These are phyloP conservation scores for Naematelia aurantialba DNA, from an alignment of 768 basidiomycete genomes.

Conservation along the genomic window DNA sequence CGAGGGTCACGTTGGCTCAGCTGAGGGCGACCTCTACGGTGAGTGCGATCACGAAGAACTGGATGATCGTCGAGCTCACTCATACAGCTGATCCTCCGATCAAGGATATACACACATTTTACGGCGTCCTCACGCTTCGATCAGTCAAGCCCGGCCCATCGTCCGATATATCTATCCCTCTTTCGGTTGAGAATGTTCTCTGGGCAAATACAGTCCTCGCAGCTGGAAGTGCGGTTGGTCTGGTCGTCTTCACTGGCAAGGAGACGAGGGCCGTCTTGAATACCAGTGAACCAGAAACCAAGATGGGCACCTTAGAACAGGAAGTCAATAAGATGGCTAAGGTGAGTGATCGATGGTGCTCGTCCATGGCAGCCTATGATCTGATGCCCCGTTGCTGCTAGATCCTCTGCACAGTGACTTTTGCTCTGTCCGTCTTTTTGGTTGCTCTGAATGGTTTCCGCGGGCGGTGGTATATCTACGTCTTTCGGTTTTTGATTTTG, in stretches of 20 bases:
- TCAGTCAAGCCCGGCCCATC: constrained; percentile 23
- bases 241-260: constrained; percentile 88
- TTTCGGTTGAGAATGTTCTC: constrained; percentile 92
- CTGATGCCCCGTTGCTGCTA: constrained; percentile 45
- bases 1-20: constrained; percentile 57
- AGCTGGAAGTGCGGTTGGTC: constrained; percentile 85
- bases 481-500: constrained; percentile 92
- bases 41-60: too few relatives aligned
- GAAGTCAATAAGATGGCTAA: constrained; percentile 96
- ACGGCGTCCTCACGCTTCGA: constrained; percentile 75
- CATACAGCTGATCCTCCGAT: constrained; percentile 80
- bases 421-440: constrained; percentile 80
- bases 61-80: constrained; percentile 6
- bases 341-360: too few relatives aligned
- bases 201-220: constrained; percentile 98
- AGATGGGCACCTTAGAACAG: constrained; percentile 82
- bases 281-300: constrained; percentile 92
- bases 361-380: neutral
- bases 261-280: constrained; percentile 99
- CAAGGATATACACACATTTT: constrained; percentile 93
- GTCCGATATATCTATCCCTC: constrained; percentile 55
- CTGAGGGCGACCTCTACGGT: constrained; percentile 91
- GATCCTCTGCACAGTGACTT: constrained; percentile 93
- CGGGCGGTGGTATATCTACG: constrained; percentile 91
- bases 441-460: constrained; percentile 96